Base-by-base conservation (phyloP, 208 protist genomes). In the Wallacemonas collosoma region DNA sequence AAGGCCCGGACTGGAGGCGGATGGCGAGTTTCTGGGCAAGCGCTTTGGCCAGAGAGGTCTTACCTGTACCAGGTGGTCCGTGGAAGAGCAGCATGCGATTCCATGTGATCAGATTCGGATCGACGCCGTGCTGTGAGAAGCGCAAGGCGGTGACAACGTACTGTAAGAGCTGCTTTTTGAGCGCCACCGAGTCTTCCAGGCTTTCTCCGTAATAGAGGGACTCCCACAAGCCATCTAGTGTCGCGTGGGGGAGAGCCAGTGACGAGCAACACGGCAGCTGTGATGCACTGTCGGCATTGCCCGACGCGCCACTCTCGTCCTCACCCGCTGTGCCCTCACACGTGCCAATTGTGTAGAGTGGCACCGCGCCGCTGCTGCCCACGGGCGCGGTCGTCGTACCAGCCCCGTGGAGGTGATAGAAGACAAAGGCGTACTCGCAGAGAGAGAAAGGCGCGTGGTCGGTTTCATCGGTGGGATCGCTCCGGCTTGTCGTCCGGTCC, bases 41-140 rank as follows among this genome's bases (percentile, higher is more conserved):
- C 0, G 91, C 93, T 55, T 90, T 91, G 80, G 92, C 95, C 12
- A 97, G 79, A 0, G 93, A 95, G n/a, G 97, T 99, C 79, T 99
- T 98, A 15, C 90, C 96, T 2, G 96, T 98, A 2, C 97, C 97
- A 14, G 97, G 97, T 36, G 96, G 95, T 1, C 97, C 97, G 80
- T 98, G 72, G 43, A 98, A 84, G 8, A 98, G 85, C 38, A 98
- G 26, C 11, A 95, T 60, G 2, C 88, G 88, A 68, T 94, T 96
- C 81, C 89, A 94, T 15, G 87, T 65, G 43, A 95, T 85, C 17
- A 95, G 62, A 51, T 97, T 82, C 2, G 82, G 11, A 71, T 96
- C 83, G 1, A 99, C 91, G 38, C 81, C 76, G n/a, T 75, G 66
- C 14, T 76, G 79, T 2, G 91, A 85, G 77, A 99, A 99, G 26